These are phyloP conservation scores for Neophaeococcomyces mojaviensis DNA, from an alignment of 2,329 filamentous ascomycete genomes.

Conservation along the genomic window DNA sequence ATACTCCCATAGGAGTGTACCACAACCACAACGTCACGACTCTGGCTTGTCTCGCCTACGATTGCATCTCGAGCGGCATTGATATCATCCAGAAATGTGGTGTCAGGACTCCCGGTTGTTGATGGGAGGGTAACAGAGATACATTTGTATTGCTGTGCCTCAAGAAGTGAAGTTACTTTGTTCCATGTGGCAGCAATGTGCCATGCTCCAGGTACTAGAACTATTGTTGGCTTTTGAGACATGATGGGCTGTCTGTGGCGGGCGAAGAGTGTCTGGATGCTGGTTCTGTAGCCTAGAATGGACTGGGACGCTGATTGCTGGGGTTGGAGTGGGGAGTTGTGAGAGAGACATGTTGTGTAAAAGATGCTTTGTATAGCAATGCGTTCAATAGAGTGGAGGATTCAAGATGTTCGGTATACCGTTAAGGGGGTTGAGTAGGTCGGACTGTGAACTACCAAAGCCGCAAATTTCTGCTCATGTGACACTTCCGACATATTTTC, in stretches of 20 bases:
- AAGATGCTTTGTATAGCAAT: too few relatives aligned
- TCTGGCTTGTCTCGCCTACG: constrained; percentile 28
- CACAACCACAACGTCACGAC: constrained; percentile 40
- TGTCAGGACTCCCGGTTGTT: constrained; percentile 27
- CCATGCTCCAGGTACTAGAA: constrained; percentile 46
- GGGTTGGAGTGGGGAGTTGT: too few relatives aligned
- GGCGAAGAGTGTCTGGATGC: too few relatives aligned
- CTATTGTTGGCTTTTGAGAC: constrained; percentile 29
- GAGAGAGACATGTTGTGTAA: too few relatives aligned
- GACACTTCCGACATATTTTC: too few relatives aligned
- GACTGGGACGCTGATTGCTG: too few relatives aligned
- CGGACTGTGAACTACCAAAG: too few relatives aligned
- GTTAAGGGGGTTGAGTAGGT: too few relatives aligned
- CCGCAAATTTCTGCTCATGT: too few relatives aligned
- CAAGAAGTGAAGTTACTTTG: constrained; percentile 30
- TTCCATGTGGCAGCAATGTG: constrained; percentile 35
- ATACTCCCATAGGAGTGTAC: constrained; percentile 45
- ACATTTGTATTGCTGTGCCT: constrained; percentile 28
- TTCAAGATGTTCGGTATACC: too few relatives aligned
- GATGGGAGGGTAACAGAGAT: constrained; percentile 35
- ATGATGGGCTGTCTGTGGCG: constrained; percentile 5
- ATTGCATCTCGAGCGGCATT: constrained; percentile 34
- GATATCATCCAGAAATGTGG: constrained; percentile 38
- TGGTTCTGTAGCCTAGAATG: too few relatives aligned
- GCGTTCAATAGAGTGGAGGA: too few relatives aligned